These are phyloP conservation scores for Tulasnella sp. DNA, from an alignment of 768 basidiomycete genomes.

Conservation along the genomic window DNA sequence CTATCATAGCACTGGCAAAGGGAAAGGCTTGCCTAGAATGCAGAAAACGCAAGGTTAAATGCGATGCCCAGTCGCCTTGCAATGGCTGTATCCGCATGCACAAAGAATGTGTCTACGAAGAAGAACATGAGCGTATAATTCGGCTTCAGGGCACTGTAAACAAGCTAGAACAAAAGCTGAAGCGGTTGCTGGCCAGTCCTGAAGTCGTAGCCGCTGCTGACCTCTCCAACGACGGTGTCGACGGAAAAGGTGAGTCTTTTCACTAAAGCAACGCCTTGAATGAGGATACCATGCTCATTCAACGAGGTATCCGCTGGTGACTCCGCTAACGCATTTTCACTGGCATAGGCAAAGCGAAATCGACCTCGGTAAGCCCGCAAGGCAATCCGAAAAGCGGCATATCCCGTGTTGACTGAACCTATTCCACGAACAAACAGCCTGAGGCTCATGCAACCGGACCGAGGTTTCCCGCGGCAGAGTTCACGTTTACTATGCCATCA, in stretches of 20 bases:
- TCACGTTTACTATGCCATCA: not conserved
- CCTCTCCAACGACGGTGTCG: not conserved
- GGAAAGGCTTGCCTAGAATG: constrained; percentile 25
- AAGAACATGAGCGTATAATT: constrained; percentile 19
- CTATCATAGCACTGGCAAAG: not conserved
- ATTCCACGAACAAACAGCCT: not conserved
- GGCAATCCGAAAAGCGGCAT: not conserved
- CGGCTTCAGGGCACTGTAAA: constrained; percentile 16
- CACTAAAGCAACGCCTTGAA: not conserved
- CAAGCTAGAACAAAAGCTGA: constrained; percentile 20
- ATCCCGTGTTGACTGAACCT: not conserved
- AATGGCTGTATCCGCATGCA: constrained; percentile 20
- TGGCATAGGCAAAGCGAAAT: constrained; percentile 18
- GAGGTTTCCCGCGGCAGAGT: constrained; percentile 9
- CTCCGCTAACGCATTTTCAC: not conserved
- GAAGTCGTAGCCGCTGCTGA: not conserved
- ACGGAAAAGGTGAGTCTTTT: not conserved
- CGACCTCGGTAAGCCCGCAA: constrained; percentile 10
- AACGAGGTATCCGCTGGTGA: not conserved
- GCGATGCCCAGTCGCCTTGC: constrained; percentile 23
- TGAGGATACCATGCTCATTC: not conserved
- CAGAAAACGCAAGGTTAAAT: constrained; percentile 23
- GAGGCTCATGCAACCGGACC: not conserved
- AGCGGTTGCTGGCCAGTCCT: constrained; percentile 3
- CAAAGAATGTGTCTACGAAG: constrained; percentile 25